Base-by-base conservation (phyloP, 345 rosid genomes). In the Boechera divaricarpa region DNA sequence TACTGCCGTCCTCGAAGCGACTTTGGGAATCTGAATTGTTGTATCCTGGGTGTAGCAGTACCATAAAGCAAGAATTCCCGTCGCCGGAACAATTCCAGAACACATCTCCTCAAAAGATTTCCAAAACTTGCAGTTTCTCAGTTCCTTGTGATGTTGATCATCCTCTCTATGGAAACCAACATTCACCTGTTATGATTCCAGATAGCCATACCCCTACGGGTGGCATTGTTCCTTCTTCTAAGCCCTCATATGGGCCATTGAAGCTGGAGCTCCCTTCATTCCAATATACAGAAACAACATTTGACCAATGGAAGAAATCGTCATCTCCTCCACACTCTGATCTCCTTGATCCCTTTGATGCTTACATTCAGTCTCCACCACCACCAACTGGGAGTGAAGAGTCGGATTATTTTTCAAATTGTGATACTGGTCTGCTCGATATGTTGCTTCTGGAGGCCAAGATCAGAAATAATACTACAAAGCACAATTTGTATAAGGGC, bases 241-340 rank as follows among this genome's bases (percentile, higher is more conserved):
- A 72, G 90, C 87, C 93, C 72, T 26, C 53, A 63, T 70, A 79
- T 5, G 90, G 75, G 91, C 86, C 89, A 75, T 79, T 86, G 97
- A 92, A 92, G 98, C 77, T 82, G 93, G 98, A 94, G 98, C 97
- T 94, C 98, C 97, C 97, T 94, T 94, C 98, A 90, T 93, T 94
- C 97, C 98, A 94, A 94, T 87, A 88, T 90, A 62, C 90, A 72
- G 96, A 90, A 84, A 76, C 85, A 76, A 87, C 79, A 59, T 82
- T 87, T 66, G 85, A 89, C 72, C 85, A 87, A 84, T 86, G 95
- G 95, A 88, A 83, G 67, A 65, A 80, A 70, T 74, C 86, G 10
- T 75, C 84, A 75, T 77, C 85, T 64, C 84, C 88, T n/a, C 88
- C 86, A 69, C 76, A 55, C 35, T 70, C 72, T 35, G 84, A 81